These are phyloP conservation scores for Axilococcus clingmanii DNA, from an alignment of 139 green algal genomes.

Conservation along the genomic window DNA sequence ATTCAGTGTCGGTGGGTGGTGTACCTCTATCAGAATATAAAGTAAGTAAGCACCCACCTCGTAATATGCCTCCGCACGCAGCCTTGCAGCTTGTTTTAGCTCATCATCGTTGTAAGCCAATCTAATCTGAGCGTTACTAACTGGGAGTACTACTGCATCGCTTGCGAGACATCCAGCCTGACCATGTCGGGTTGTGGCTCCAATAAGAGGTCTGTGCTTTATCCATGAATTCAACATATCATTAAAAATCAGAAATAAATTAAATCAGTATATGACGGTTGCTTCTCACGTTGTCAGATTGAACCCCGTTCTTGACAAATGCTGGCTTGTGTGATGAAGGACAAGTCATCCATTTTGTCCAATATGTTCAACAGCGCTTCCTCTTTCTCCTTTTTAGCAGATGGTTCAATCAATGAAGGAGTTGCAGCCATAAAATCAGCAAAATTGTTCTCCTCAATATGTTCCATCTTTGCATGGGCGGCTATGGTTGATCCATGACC, in stretches of 20 bases:
- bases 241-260: too few relatives aligned
- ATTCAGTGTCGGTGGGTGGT: neutral
- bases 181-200: neutral
- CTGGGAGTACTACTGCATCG: neutral
- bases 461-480: neutral
- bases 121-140: neutral
- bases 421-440: neutral
- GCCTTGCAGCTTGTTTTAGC: neutral
- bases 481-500: neutral
- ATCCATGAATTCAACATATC: too few relatives aligned
- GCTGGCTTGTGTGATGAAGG: constrained; percentile 1
- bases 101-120: neutral
- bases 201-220: neutral
- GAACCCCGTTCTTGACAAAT: neutral
- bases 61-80: constrained; percentile 9
- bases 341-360: neutral
- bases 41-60: constrained; percentile 3
- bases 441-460: neutral
- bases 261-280: too few relatives aligned
- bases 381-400: neutral
- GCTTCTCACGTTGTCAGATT: neutral
- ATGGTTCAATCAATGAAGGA: neutral
- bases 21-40: constrained; percentile 1
- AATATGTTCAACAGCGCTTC: neutral
- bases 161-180: neutral